Evolutionary conservation across 768 basidiomycete genomes (phyloP).

Genomic region (Dendrothele bispora): DNA sequence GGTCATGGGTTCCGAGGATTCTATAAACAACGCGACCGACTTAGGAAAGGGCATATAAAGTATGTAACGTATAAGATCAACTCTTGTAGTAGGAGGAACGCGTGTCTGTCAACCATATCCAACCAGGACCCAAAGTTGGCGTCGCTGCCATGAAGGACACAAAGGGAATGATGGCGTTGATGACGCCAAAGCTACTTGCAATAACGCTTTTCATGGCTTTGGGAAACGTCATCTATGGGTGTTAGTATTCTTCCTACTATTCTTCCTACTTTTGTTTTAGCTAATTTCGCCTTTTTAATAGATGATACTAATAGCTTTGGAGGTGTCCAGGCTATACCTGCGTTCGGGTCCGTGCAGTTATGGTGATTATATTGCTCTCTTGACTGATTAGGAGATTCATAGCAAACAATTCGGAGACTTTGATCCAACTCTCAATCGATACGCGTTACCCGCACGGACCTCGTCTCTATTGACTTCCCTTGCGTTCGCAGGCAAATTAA

Average conservation of each 20-base stretch:
- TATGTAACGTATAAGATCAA: too few relatives aligned
- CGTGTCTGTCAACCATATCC: too few relatives aligned
- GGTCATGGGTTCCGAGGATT: too few relatives aligned
- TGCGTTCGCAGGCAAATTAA: slow-evolving; percentile 6
- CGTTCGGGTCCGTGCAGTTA: not conserved
- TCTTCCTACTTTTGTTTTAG: not conserved
- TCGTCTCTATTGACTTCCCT: slow-evolving; percentile 5
- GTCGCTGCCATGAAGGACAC: too few relatives aligned
- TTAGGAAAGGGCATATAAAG: too few relatives aligned
- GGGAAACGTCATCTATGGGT: slow-evolving; percentile 8
- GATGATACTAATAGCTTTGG: slow-evolving; percentile 7
- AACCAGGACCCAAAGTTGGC: too few relatives aligned
- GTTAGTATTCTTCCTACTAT: not conserved
- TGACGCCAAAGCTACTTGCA: slow-evolving; percentile 6
- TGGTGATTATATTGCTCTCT: not conserved
- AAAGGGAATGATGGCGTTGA: not conserved
- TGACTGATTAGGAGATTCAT: not conserved
- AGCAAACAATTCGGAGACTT: slow-evolving; percentile 8
- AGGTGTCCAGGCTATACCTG: slow-evolving; percentile 8
- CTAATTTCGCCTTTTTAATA: not conserved
- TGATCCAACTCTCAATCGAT: slow-evolving; percentile 3
- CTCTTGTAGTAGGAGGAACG: too few relatives aligned
- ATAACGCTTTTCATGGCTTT: slow-evolving; percentile 7
- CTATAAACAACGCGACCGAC: too few relatives aligned
- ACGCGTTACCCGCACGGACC: slow-evolving; percentile 2